Evolutionary conservation across 148 eudicot species (phyloP).

Genomic region (Camellia japonica): DNA sequence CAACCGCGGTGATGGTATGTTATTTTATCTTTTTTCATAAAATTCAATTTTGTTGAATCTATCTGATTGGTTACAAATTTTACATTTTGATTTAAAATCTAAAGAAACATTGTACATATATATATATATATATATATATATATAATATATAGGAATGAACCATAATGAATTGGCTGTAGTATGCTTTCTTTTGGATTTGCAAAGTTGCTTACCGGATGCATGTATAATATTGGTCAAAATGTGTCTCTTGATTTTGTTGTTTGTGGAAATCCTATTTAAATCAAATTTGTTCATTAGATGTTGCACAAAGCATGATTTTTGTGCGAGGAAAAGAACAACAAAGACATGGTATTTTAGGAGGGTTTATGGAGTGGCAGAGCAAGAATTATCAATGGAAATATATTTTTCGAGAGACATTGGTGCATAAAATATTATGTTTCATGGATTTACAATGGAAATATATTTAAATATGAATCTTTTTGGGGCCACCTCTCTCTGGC

Average conservation of each 20-base stretch:
- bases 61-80: no score
- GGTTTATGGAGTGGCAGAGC: background rate
- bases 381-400: no score
- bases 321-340: background rate
- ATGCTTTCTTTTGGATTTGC: background rate
- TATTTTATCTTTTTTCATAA: background rate
- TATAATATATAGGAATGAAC: no score
- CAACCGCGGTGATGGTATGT: conserved; percentile 92
- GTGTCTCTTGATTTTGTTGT: background rate
- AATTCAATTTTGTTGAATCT: background rate
- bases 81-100: no score
- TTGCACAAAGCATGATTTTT: background rate
- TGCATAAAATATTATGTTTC: no score
- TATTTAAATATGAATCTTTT: no score
- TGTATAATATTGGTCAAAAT: background rate
- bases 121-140: no score
- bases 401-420: no score
- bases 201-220: background rate
- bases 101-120: no score
- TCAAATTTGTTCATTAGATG: background rate
- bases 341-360: background rate
- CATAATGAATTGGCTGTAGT: background rate
- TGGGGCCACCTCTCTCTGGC: no score
- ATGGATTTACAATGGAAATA: no score
- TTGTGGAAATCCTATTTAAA: background rate